A percentile compares a stretch with the other conserved stretches of the same genome.
Evolutionary conservation across 2,329 filamentous ascomycete genomes (phyloP).

Genomic region (Coniochaeta ligniaria): DNA sequence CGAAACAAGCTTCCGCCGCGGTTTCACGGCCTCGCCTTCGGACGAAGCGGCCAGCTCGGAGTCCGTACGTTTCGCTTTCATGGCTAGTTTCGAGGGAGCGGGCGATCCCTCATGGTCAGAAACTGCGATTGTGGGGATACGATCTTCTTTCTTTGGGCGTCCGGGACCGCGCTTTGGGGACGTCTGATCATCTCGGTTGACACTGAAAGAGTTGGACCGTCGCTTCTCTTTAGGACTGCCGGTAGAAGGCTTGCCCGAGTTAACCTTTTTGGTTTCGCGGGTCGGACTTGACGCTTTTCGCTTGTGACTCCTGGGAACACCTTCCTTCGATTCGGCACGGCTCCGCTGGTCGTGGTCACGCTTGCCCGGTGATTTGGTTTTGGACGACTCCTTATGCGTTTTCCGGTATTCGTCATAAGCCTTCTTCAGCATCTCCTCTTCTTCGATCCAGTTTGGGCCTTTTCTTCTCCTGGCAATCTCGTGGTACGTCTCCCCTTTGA

Average conservation of each 20-base stretch:
- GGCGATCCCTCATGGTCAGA: constrained; percentile 50
- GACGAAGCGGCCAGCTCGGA: constrained; percentile 47
- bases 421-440: constrained; percentile 72
- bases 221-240: constrained; percentile 43
- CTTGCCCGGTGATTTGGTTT: constrained; percentile 42
- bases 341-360: constrained; percentile 31
- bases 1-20: constrained; percentile 55
- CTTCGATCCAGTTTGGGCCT: constrained; percentile 85
- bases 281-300: constrained; percentile 41
- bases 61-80: constrained; percentile 46
- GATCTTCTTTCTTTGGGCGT: constrained; percentile 49
- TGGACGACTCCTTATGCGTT: constrained; percentile 37
- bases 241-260: constrained; percentile 23
- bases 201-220: constrained; percentile 31
- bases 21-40: constrained; percentile 51
- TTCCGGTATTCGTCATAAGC: constrained; percentile 62
- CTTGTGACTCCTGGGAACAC: constrained; percentile 32
- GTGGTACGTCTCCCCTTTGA: constrained; percentile 73
- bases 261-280: constrained; percentile 37
- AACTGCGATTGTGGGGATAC: constrained; percentile 35
- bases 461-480: constrained; percentile 78
- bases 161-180: constrained; percentile 44
- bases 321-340: constrained; percentile 38
- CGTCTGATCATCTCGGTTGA: constrained; percentile 37
- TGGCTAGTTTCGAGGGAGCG: constrained; percentile 34